These are phyloP conservation scores for Fusarium agapanthi DNA, from an alignment of 2,329 filamentous ascomycete genomes.

Conservation along the genomic window DNA sequence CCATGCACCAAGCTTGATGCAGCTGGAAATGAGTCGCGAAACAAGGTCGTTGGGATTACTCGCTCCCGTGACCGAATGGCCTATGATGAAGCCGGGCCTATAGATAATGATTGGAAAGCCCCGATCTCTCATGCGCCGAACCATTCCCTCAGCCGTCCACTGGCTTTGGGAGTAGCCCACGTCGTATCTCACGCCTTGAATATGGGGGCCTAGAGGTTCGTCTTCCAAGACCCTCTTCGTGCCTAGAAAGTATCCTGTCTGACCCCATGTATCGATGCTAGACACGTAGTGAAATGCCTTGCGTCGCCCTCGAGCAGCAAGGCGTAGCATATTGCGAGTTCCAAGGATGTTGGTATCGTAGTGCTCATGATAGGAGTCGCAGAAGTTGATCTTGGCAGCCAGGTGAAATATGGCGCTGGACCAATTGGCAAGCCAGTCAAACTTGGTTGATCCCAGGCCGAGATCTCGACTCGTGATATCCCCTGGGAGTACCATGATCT, in stretches of 20 bases:
- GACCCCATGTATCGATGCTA: slow-evolving; percentile 3
- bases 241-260: background rate
- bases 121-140: background rate
- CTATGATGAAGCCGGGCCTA: background rate
- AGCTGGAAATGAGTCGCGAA: background rate
- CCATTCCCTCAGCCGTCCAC: background rate
- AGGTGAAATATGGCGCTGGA: background rate
- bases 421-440: background rate
- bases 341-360: background rate
- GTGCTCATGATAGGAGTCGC: slow-evolving; percentile 1
- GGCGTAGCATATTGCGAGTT: background rate
- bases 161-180: slow-evolving; percentile 1
- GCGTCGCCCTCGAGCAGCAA: background rate
- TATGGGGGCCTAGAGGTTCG: background rate
- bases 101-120: background rate
- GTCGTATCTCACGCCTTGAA: background rate
- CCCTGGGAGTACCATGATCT: background rate
- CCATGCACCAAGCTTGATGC: slow-evolving; percentile 1
- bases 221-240: background rate
- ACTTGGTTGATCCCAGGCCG: background rate
- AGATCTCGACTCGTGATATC: background rate
- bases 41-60: slow-evolving; percentile 5
- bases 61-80: background rate
- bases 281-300: background rate
- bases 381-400: slow-evolving; percentile 1